Conservation (phyloP, 495 filamentous ascomycete species). For the Aspergillus egyptiacus region DNA sequence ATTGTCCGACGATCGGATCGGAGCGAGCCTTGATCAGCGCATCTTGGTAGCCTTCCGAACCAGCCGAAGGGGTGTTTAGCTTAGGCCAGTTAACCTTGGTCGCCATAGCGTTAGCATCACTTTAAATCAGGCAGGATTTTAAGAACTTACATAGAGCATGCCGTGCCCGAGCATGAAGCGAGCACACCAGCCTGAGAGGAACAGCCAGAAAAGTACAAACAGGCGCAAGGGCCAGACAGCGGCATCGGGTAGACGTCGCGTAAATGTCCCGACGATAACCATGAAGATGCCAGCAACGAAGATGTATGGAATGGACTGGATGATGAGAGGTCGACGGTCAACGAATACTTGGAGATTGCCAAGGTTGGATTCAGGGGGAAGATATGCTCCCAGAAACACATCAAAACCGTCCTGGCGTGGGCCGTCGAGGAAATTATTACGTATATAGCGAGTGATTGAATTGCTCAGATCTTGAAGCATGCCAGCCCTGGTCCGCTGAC, state of each 20-base stretch:
- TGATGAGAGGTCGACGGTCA: conserved; percentile 79
- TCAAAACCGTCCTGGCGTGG: conserved; percentile 93
- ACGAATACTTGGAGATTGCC: conserved; percentile 65
- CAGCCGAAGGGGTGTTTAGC: conserved; percentile 78
- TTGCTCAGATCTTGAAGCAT: conserved; percentile 76
- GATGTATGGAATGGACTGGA: conserved; percentile 87
- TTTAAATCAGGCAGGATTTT: background rate
- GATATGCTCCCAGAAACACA: conserved; percentile 80
- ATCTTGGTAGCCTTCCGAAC: conserved; percentile 83
- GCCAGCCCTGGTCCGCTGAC: conserved; percentile 76
- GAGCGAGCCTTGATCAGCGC: conserved; percentile 68
- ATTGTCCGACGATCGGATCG: conserved; percentile 67
- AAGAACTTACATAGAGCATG: conserved; percentile 77
- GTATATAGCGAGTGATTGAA: conserved; percentile 74
- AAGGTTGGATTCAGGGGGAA: conserved; percentile 58
- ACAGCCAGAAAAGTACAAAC: conserved; percentile 69
- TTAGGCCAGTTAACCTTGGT: conserved; percentile 98
- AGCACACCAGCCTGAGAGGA: conserved; percentile 60
- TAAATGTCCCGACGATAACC: conserved; percentile 70
- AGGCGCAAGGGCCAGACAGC: conserved; percentile 71
- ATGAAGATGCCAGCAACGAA: conserved; percentile 84
- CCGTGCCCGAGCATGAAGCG: conserved; percentile 75
- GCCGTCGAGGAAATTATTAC: conserved; percentile 89
- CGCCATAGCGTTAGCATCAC: conserved; percentile 2
- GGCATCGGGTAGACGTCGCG: conserved; percentile 58